A percentile compares a stretch with the other conserved stretches of the same genome.
Conservation (phyloP, 495 filamentous ascomycete species). For the Xylaria telfairii region DNA sequence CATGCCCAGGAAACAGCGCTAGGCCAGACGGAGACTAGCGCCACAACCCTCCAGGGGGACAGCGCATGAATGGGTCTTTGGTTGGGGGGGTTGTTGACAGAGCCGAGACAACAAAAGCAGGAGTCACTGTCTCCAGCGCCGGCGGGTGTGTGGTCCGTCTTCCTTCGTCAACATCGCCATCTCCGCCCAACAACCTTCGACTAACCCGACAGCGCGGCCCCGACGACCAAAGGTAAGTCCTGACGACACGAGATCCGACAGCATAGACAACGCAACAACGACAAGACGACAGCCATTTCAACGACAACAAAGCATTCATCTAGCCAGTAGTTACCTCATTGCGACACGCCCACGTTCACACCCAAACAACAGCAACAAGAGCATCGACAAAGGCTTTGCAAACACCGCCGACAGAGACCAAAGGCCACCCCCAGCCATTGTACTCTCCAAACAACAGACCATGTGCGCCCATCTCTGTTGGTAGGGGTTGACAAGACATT, state of each 20-base stretch:
- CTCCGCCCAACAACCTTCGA: slow-evolving; percentile 8
- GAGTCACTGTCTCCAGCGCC: slow-evolving; percentile 14
- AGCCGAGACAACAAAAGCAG: slow-evolving; percentile 25
- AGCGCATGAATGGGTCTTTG: slow-evolving; percentile 35
- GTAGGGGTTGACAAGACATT: slow-evolving; percentile 16
- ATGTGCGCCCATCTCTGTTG: slow-evolving; percentile 17
- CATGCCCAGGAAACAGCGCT: slow-evolving; percentile 34
- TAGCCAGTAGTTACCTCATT: neutral
- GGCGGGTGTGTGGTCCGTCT: slow-evolving; percentile 20
- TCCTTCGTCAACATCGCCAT: slow-evolving; percentile 25
- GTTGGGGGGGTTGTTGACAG: slow-evolving; percentile 27
- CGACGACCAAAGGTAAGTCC: slow-evolving; percentile 20
- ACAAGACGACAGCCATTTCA: slow-evolving; percentile 26
- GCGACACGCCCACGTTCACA: slow-evolving; percentile 20
- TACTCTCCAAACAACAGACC: slow-evolving; percentile 4
- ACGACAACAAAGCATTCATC: slow-evolving; percentile 30
- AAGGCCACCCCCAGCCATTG: neutral
- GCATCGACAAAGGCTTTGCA: slow-evolving; percentile 11
- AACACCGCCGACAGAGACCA: neutral
- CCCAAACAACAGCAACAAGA: slow-evolving; percentile 15
- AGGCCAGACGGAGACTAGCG: slow-evolving; percentile 22
- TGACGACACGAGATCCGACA: slow-evolving; percentile 2
- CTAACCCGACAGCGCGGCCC: slow-evolving; percentile 17
- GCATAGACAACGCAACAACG: slow-evolving; percentile 11
- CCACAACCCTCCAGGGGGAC: slow-evolving; percentile 31